Base-by-base conservation (phyloP, 768 basidiomycete genomes). In the Sarcomyxa edulis region DNA sequence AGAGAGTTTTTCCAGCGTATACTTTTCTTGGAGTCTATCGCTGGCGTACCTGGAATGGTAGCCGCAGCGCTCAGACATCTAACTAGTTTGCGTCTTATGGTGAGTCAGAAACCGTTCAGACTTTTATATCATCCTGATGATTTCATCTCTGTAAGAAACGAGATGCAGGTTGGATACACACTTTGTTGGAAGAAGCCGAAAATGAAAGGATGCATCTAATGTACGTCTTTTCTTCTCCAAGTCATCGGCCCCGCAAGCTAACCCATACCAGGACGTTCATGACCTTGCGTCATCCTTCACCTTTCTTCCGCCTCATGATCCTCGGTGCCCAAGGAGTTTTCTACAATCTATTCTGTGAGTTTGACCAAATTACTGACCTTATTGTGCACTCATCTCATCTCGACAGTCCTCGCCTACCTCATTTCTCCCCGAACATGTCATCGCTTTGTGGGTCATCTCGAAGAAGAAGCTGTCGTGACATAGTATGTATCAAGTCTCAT, bases 201-300 rank as follows among this genome's bases (percentile, higher is more conserved):
- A 98, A 98, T 56, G 95, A 99, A 64, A 71, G 95, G 24, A 95
- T 96, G 89, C 92, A 95, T 59, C 70, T 94, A 37, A 86, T 94
- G 85, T 88, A 43, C 52, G 74, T 57, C 19, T 7, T 8, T 21
- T 39, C 26, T 35, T 25, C 35, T 44, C 25, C 20, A 30, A 19
- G 18, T 15, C 15, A 15, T 44, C 14, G 14, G 19, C 26, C 14
- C 44, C 40, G 51, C 51, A n/a, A 38, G 35, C 40, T 44, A 32
- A 36, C 33, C 15, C 44, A 48, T 37, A 28, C 48, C 40, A 87
- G 89, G 81, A 96, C 94, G 2, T 99, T 98, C 66, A 89, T 98
- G 89, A 86, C 90, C 6, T 68, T 98, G 44, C 76, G 80, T 24
- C 69, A 89, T 39, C 92, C 96, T 3, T 77, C 84, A 1, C 52